Base-by-base conservation (phyloP, 1,284 basidiomycete species). In the Rhodotorula sp. region DNA sequence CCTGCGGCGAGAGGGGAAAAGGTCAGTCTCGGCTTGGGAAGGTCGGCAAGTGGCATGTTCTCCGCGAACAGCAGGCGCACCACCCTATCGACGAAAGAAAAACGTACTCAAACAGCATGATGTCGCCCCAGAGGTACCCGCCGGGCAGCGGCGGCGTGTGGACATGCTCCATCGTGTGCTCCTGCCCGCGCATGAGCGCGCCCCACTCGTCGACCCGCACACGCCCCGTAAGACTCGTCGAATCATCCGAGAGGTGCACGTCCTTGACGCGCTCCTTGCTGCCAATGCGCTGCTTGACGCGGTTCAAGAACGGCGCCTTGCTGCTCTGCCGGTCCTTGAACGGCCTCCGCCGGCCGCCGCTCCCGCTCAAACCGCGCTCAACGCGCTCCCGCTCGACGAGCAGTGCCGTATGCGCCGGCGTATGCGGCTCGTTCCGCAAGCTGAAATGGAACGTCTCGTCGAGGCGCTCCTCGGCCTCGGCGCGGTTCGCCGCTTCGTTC, bases 121-220 rank as follows among this genome's bases (percentile, higher is more conserved):
- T 66, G 56, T 76, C 75, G 36, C 64, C 69, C 75, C 75, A 74
- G 6, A 73, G 37, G 65, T 64, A 75, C 5, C 71, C 67, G 13
- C 72, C 71, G 0, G 72, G 76, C 0, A 73, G 63, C 15, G 71
- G 32, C 27, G 74, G 60, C 10, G 74, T 67, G 56, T 69, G 13
- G 25, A 70, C 25, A 6, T 65, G 44, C 39, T 61, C 39, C 51
- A 61, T 66, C 7, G 55, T 56, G n/a, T 57, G 66, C 48, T 74
- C 69, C 39, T 74, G 75, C 2, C 75, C 72, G 9, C 71, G 69
- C 75, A 76, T 70, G 32, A 76, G 53, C n/a, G 54, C 53, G 3
- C 65, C 70, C 75, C 75, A 76, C 44, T 76, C 75, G 66, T 74
- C 65, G 34, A 76, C 50, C 32, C 69, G 44, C 27, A 74, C 64